A percentile compares a stretch with the other conserved stretches of the same genome.
These are phyloP conservation scores for Diutina neorugosa DNA, from an alignment of 1,139 yeast genomes.

Conservation along the genomic window DNA sequence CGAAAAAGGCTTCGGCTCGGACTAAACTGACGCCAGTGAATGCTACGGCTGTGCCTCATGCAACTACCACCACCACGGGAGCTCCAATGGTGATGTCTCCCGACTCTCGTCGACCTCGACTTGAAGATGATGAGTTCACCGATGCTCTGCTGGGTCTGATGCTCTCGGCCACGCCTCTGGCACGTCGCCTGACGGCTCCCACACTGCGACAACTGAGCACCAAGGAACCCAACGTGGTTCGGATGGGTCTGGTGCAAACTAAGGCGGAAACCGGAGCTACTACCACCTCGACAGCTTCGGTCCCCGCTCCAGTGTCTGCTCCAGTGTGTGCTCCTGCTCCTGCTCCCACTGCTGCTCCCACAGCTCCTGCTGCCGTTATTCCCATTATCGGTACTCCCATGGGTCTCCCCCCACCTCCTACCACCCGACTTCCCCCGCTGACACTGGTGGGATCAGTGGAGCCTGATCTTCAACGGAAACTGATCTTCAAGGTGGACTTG, in stretches of 20 bases:
- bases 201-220: slow-evolving; percentile 1
- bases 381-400: neutral
- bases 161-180: neutral
- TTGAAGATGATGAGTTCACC: neutral
- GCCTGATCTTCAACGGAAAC: neutral
- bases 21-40: too few species aligned
- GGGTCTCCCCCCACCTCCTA: neutral
- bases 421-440: neutral
- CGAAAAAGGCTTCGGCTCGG: neutral
- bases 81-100: neutral
- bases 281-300: neutral
- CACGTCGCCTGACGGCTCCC: neutral
- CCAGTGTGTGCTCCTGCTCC: neutral
- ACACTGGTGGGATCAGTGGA: neutral
- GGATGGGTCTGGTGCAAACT: neutral
- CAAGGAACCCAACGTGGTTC: neutral
- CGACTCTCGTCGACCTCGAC: neutral
- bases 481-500: slow-evolving; percentile 2
- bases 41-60: neutral
- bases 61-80: neutral
- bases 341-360: neutral
- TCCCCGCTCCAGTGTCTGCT: neutral
- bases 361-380: neutral
- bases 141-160: slow-evolving; percentile 3
- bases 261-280: neutral